Conservation (phyloP, 441 rosid genomes). For the Pelargonium citronellum region DNA sequence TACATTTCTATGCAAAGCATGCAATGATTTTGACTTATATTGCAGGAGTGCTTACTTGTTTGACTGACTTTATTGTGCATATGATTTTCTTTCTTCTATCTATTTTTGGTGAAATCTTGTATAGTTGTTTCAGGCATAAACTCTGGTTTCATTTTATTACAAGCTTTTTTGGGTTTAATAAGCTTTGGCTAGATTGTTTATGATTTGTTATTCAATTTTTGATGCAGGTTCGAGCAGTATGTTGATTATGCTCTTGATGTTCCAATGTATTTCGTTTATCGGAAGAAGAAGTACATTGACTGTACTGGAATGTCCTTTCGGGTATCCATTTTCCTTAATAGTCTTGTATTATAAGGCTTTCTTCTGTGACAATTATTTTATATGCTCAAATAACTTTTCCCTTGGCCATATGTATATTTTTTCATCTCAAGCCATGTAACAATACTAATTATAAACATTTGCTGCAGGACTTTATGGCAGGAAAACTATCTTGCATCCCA, state of each 20-base stretch:
- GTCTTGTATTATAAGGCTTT: slow-evolving; percentile 27
- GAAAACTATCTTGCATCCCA: slow-evolving; percentile 84
- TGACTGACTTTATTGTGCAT: not conserved
- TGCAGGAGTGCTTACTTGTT: not conserved
- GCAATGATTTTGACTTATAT: not conserved
- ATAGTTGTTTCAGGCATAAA: not conserved
- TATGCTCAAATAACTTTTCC: not conserved
- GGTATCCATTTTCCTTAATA: slow-evolving; percentile 33
- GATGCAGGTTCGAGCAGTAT: slow-evolving; percentile 90
- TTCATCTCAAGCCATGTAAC: slow-evolving; percentile 5
- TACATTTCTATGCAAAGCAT: not conserved
- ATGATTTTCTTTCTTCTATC: not conserved
- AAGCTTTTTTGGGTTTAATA: not conserved
- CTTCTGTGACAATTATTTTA: slow-evolving; percentile 7
- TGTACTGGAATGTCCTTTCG: slow-evolving; percentile 93
- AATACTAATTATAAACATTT: not conserved
- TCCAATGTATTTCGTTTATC: slow-evolving; percentile 95
- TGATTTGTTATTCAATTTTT: not conserved
- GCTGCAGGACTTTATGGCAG: slow-evolving; percentile 84
- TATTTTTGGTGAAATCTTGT: not conserved
- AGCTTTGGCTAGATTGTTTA: not conserved
- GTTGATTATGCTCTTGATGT: slow-evolving; percentile 98
- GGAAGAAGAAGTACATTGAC: slow-evolving; percentile 77
- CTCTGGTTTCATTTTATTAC: not conserved
- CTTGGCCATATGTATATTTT: not conserved